Conservation (phyloP, 495 filamentous ascomycete genomes). For the Entonaema liquescens region DNA sequence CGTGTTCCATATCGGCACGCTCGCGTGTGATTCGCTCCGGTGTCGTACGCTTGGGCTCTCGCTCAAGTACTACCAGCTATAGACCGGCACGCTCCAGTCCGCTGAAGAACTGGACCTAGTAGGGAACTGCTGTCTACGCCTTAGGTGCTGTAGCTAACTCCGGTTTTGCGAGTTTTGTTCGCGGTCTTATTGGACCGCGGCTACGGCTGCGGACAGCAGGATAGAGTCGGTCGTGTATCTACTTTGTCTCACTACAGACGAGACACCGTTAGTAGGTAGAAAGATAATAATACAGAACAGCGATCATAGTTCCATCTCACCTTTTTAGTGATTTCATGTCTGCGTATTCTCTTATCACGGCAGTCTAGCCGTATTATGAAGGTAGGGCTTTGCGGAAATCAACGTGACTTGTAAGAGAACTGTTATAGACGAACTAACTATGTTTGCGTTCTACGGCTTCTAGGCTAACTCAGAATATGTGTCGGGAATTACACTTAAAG, state of each 20-base stretch:
- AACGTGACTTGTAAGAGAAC: not conserved
- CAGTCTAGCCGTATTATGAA: not conserved
- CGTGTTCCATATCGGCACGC: not conserved
- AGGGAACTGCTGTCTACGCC: not conserved
- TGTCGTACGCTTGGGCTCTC: not conserved
- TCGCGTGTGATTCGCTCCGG: not conserved
- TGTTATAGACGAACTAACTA: not conserved
- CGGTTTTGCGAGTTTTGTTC: not conserved
- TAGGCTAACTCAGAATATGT: not conserved
- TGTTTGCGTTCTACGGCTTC: not conserved
- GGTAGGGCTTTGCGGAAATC: not conserved
- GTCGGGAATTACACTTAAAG: not conserved
- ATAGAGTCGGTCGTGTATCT: not conserved
- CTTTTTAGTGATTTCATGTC: not conserved
- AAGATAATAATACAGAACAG: not conserved
- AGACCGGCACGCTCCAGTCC: constrained; percentile 15
- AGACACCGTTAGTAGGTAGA: not conserved
- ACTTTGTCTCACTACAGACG: not conserved
- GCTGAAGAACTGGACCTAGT: constrained; percentile 8
- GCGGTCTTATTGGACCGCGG: not conserved
- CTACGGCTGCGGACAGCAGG: not conserved
- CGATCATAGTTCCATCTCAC: not conserved
- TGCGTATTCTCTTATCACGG: not conserved
- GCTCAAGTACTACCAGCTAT: not conserved
- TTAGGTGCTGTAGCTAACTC: not conserved